Evolutionary conservation across 176 grass and related monocot species (phyloP).

Genomic region (Areca catechu): DNA sequence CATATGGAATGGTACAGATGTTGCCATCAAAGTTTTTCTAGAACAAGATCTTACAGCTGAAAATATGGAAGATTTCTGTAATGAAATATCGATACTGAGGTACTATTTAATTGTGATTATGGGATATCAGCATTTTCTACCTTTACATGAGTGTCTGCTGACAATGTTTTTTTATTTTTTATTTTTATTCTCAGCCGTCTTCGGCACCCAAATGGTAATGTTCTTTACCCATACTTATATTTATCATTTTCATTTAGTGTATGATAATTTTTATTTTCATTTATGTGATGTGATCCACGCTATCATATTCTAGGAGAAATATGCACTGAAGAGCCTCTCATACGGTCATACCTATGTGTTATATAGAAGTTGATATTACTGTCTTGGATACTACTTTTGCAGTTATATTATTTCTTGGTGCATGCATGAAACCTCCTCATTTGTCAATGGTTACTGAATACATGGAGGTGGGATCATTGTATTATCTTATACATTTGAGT

Average conservation of each 20-base stretch:
- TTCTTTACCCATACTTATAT: slow-evolving; percentile 13
- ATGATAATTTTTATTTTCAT: no score
- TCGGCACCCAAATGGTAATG: slow-evolving; percentile 96
- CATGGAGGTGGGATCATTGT: slow-evolving; percentile 99
- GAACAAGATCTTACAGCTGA: slow-evolving; percentile 98
- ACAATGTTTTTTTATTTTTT: slow-evolving; percentile 26
- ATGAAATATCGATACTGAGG: slow-evolving; percentile 98
- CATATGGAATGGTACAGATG: slow-evolving; percentile 99
- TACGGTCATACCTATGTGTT: no score
- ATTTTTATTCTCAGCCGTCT: slow-evolving; percentile 67
- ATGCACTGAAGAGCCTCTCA: no score
- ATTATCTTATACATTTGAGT: slow-evolving; percentile 98
- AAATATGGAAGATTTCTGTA: slow-evolving; percentile 99
- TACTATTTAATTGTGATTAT: slow-evolving; percentile 16
- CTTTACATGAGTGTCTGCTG: slow-evolving; percentile 15
- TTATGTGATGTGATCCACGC: no score
- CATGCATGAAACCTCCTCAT: slow-evolving; percentile 96
- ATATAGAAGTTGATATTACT: no score
- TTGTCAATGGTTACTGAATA: slow-evolving; percentile 99
- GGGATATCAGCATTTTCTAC: not conserved
- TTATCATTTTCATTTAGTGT: not conserved
- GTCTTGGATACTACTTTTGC: slow-evolving; percentile 27
- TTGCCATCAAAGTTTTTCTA: slow-evolving; percentile 97
- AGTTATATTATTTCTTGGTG: slow-evolving; percentile 99
- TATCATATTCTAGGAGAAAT: no score